These are phyloP conservation scores for Tarenaya hassleriana DNA, from an alignment of 345 rosid species.

Conservation along the genomic window DNA sequence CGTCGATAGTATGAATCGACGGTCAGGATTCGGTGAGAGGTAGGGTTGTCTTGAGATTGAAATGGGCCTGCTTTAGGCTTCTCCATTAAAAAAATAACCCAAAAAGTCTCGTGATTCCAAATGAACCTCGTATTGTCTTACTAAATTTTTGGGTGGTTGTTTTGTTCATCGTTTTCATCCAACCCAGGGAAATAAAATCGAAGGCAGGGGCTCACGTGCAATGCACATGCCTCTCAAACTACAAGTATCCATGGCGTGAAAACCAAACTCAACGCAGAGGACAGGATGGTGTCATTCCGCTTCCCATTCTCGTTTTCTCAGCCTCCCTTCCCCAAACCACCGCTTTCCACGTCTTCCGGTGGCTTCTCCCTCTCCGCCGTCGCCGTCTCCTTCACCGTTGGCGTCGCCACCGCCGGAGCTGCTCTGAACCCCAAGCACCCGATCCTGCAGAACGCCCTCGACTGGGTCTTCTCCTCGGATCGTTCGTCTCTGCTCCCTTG, in stretches of 20 bases:
- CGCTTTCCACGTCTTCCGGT: constrained; percentile 27
- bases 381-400: constrained; percentile 32
- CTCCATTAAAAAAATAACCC: constrained; percentile 10
- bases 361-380: constrained; percentile 30
- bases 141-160: too few relatives aligned
- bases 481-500: constrained; percentile 34
- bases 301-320: constrained; percentile 84
- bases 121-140: not conserved
- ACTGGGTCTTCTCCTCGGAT: constrained; percentile 33
- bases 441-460: too few relatives aligned
- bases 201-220: constrained; percentile 16
- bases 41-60: too few relatives aligned
- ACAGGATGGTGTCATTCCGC: constrained; percentile 66
- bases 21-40: constrained; percentile 12
- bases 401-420: constrained; percentile 36
- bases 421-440: constrained; percentile 35
- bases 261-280: not conserved
- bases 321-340: constrained; percentile 32
- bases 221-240: constrained; percentile 6
- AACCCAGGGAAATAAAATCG: too few relatives aligned
- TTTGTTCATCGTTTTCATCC: too few relatives aligned
- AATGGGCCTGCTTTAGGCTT: constrained; percentile 19
- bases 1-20: constrained; percentile 23
- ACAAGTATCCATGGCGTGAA: constrained; percentile 19
- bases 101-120: constrained; percentile 17